phyloP scores from a whole-genome alignment of 208 protist genomes.

The Blastocrithidia nonstop region DNA sequence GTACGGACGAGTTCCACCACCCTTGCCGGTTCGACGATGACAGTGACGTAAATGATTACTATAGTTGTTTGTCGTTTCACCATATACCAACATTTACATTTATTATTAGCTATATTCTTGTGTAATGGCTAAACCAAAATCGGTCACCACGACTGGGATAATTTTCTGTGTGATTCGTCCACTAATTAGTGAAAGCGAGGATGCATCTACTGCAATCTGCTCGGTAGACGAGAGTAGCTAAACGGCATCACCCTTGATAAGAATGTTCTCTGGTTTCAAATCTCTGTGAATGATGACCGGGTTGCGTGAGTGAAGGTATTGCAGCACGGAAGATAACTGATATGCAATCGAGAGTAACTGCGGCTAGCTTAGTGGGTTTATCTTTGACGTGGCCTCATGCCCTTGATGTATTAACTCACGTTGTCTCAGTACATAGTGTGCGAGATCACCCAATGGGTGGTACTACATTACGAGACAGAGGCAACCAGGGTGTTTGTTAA shows the following conservation, averaged over 20 bases:
- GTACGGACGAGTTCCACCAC: constrained; percentile 66
- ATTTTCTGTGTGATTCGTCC: constrained; percentile 19
- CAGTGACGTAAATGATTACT: no score
- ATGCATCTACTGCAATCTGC: background rate
- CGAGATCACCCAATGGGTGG: constrained; percentile 66
- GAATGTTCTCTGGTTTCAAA: constrained; percentile 93
- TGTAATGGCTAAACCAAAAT: constrained; percentile 67
- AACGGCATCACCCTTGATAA: constrained; percentile 28
- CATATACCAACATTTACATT: no score
- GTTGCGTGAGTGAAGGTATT: constrained; percentile 67
- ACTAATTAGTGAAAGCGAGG: background rate
- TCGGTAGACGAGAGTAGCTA: constrained; percentile 7
- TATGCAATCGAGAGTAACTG: constrained; percentile 69
- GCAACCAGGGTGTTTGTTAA: constrained; percentile 36
- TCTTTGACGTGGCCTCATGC: constrained; percentile 5
- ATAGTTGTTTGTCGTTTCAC: no score
- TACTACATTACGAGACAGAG: constrained; percentile 75
- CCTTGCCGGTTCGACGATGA: constrained; percentile 6
- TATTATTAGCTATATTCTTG: no score
- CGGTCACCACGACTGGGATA: constrained; percentile 65
- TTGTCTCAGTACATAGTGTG: constrained; percentile 36
- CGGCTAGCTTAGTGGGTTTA: constrained; percentile 43
- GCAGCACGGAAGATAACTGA: constrained; percentile 51
- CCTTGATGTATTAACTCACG: background rate
- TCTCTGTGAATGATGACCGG: constrained; percentile 97